These are phyloP conservation scores for Schizothecium vesticola DNA, from an alignment of 495 filamentous ascomycete species.

Conservation along the genomic window DNA sequence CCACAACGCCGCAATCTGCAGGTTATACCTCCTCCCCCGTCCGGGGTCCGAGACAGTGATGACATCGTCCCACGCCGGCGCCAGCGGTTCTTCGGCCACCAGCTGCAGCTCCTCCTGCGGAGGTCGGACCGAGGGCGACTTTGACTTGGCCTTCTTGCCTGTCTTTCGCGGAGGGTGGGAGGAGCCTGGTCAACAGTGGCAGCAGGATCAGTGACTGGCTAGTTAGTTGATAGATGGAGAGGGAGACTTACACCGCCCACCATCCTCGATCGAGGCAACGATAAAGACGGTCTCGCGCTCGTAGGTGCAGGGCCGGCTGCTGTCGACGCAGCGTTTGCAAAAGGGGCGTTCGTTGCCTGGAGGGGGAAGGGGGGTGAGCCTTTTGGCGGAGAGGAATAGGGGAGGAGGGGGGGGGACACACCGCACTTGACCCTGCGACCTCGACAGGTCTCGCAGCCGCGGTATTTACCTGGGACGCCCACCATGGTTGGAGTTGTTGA, in stretches of 20 bases:
- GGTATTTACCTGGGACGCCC: constrained; percentile 5
- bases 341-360: constrained; percentile 51
- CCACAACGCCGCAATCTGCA: constrained; percentile 34
- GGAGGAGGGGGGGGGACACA: constrained; percentile 28
- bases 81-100: constrained; percentile 28
- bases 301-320: constrained; percentile 58
- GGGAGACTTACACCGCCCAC: constrained; percentile 40
- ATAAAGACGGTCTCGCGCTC: constrained; percentile 51
- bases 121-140: constrained; percentile 5
- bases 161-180: constrained; percentile 12
- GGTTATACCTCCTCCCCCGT: constrained; percentile 15
- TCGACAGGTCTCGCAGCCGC: constrained; percentile 4
- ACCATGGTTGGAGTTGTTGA: constrained; percentile 1
- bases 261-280: constrained; percentile 39
- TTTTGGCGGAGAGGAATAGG: constrained; percentile 21
- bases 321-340: constrained; percentile 59
- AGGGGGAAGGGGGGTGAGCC: background rate
- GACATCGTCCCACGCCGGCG: constrained; percentile 41
- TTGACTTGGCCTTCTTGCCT: constrained; percentile 20
- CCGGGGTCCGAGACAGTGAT: constrained; percentile 23
- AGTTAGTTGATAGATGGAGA: background rate
- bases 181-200: background rate
- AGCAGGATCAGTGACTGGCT: background rate
- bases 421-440: constrained; percentile 10
- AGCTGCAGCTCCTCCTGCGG: constrained; percentile 19